phyloP scores from a whole-genome alignment of 805 yeast species.

The Saturnispora serradocipensis region DNA sequence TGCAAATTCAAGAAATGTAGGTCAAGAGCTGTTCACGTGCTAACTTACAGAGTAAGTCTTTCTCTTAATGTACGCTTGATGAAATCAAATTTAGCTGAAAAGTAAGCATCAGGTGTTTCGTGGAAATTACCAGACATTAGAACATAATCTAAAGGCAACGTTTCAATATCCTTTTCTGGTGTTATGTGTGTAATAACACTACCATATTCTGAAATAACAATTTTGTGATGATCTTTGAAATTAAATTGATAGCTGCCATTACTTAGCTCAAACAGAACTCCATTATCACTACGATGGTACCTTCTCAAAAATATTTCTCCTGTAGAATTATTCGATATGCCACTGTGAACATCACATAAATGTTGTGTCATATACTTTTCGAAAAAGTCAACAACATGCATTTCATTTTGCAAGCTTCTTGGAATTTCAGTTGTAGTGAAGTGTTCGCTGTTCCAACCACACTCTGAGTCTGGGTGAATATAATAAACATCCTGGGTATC shows the following conservation, averaged over 20 bases:
- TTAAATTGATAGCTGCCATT: constrained; percentile 91
- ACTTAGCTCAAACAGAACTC: constrained; percentile 87
- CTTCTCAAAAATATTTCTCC: constrained; percentile 60
- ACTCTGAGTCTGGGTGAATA: constrained; percentile 38
- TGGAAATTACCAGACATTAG: constrained; percentile 35
- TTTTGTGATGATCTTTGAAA: constrained; percentile 89
- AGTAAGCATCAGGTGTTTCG: constrained; percentile 36
- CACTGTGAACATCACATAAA: constrained; percentile 66
- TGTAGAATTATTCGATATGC: constrained; percentile 33
- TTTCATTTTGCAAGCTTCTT: constrained; percentile 49
- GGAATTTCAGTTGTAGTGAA: constrained; percentile 37
- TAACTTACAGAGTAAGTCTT: constrained; percentile 20
- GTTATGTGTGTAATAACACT: constrained; percentile 72
- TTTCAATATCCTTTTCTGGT: constrained; percentile 62
- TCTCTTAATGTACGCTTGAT: constrained; percentile 60
- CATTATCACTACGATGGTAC: constrained; percentile 68
- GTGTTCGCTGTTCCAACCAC: constrained; percentile 48
- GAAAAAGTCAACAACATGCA: constrained; percentile 81
- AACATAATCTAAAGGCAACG: constrained; percentile 46
- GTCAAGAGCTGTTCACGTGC: neutral
- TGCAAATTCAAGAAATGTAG: neutral
- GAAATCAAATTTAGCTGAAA: constrained; percentile 40
- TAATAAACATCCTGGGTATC: constrained; percentile 60
- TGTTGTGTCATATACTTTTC: constrained; percentile 89
- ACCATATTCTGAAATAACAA: constrained; percentile 72